Conservation (phyloP, 257 asterid genomes). For the Jaltomata sinuosa region DNA sequence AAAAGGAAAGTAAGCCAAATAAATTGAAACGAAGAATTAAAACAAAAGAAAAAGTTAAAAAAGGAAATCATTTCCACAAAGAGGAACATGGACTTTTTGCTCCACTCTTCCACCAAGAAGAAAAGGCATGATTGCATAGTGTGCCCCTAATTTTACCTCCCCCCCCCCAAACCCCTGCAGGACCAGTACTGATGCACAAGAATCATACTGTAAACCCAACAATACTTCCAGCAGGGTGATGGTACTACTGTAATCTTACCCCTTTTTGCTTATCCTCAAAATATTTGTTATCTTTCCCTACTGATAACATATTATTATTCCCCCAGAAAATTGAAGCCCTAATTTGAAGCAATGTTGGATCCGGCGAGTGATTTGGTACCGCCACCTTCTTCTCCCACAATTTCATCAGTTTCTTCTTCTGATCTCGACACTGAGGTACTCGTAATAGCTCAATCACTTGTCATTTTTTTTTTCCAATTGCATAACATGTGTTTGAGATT, state of each 20-base stretch:
- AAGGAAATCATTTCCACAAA: background rate
- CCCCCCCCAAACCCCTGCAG: background rate
- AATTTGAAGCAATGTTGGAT: constrained; percentile 38
- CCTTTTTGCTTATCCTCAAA: background rate
- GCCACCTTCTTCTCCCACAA: constrained; percentile 66
- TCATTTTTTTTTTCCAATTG: background rate
- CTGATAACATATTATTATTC: too few relatives aligned
- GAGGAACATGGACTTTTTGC: background rate
- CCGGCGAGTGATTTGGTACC: constrained; percentile 59
- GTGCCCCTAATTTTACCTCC: background rate
- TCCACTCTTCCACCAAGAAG: background rate
- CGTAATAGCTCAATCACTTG: background rate
- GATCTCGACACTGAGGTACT: constrained; percentile 95
- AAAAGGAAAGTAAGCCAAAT: too few relatives aligned
- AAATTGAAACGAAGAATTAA: too few relatives aligned
- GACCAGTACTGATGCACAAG: constrained; percentile 1
- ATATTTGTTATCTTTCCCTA: background rate
- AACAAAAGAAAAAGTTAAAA: background rate
- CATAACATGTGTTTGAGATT: background rate
- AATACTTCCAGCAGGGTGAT: background rate
- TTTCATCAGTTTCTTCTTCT: constrained; percentile 78
- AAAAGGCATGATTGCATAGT: background rate
- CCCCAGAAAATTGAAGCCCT: background rate
- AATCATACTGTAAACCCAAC: background rate
- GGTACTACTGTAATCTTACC: background rate